Evolutionary conservation across 2,329 filamentous ascomycete genomes (phyloP).

Genomic region (Colletotrichum sp.): DNA sequence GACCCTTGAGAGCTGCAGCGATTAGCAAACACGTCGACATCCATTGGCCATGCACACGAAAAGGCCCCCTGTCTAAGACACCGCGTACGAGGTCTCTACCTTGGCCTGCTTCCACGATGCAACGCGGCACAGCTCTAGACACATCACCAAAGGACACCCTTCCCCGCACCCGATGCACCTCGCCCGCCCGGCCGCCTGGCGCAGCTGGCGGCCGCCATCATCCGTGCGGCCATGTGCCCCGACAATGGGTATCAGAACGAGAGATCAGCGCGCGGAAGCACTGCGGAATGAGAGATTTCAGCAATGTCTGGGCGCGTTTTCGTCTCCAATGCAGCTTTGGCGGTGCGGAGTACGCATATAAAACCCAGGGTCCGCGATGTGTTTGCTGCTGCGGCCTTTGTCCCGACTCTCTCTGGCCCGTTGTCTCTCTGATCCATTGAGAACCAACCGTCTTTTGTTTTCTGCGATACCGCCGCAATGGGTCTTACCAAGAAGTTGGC

Average conservation of each 20-base stretch:
- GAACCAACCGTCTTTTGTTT: background rate
- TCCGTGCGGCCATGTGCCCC: background rate
- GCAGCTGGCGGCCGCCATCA: background rate
- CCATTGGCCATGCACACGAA: background rate
- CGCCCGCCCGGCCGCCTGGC: background rate
- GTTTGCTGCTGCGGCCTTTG: background rate
- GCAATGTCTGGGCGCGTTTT: background rate
- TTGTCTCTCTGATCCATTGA: background rate
- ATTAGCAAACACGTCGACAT: background rate
- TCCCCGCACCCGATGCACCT: slow-evolving; percentile 1
- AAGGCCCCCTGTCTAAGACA: background rate
- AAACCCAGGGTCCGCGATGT: background rate
- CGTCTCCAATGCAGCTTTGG: background rate
- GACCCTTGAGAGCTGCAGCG: background rate
- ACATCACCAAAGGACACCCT: background rate
- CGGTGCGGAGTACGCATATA: background rate
- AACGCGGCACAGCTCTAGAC: background rate
- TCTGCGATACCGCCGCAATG: slow-evolving; percentile 20
- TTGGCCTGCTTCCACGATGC: background rate
- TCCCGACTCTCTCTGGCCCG: background rate
- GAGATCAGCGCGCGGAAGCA: background rate
- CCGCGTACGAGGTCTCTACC: background rate
- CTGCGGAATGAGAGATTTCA: background rate
- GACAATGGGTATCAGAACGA: background rate
- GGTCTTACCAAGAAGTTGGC: slow-evolving; percentile 25